Evolutionary conservation across 1,139 yeast genomes (phyloP), one percentile per base, ranked within the genome.

Genomic region (Insectozyma bohioensis): DNA sequence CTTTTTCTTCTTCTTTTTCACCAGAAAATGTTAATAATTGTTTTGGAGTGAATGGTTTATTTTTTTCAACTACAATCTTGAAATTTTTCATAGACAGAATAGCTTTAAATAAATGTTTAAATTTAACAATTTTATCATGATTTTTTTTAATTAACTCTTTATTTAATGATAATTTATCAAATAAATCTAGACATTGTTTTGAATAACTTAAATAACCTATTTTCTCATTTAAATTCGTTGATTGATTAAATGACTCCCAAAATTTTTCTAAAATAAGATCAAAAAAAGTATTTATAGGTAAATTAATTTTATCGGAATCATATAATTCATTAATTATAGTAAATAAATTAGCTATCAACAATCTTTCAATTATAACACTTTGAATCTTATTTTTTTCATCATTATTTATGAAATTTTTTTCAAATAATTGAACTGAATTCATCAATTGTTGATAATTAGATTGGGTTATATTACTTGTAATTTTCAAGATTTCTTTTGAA

Each of bases 231-330:
- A 81, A 68, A 42, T 63, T 72, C 0, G 69, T 52, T 0, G 85
- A 77, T 17, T 54, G 55, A 37, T 72, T 67, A 45, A 74, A 72
- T 27, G 69, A 67, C 14, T 61, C 67, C 85, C 85, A 80, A 37
- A 77, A 75, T 45, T 72, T 65, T 24, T 64, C 55, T 13, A 48
- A 26, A 1, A 61, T 40, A 11, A 61, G 41, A 4, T 50, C 47
- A 25, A 47, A 55, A 9, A 53, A 46, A 2, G 34, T 36, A 12
- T 47, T 46, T 2, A 41, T 34, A 3, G 55, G 20, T 2, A 50
- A 35, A 5, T 51, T 54, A 12, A 56, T 34, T 5, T 44, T 37
- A 1, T 50, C 43, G 3, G 31, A 26, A 19, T 41, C 33, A 43
- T 48, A 54, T 37, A 43, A 44, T 1, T 51, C 46, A 0, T 46